phyloP scores from a whole-genome alignment of 2,329 filamentous ascomycete genomes.

The Capronia epimyces region DNA sequence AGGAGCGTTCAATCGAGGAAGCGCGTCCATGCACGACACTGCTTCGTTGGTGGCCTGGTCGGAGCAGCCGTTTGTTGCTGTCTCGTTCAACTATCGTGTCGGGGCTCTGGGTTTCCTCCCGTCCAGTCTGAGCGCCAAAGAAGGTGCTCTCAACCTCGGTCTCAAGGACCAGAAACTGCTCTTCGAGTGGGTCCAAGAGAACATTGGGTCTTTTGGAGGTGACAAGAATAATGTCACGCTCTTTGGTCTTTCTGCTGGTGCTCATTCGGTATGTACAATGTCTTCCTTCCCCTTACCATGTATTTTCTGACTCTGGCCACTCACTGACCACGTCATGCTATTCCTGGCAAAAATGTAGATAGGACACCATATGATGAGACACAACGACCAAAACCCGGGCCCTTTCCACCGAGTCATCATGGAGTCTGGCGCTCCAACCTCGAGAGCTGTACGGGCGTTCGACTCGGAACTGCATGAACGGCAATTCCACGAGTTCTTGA shows the following conservation, averaged over 20 bases:
- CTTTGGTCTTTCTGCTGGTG: conserved; percentile 20
- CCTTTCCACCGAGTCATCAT: conserved; percentile 46
- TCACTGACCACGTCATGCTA: not conserved
- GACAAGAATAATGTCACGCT: conserved; percentile 51
- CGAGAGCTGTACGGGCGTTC: conserved; percentile 40
- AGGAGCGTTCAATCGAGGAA: conserved; percentile 24
- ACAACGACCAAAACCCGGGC: conserved; percentile 21
- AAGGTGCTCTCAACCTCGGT: conserved; percentile 39
- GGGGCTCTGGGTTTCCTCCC: conserved; percentile 42
- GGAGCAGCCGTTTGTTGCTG: conserved; percentile 41
- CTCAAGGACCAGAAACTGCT: conserved; percentile 37
- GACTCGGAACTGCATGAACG: conserved; percentile 40
- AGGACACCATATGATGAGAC: conserved; percentile 34
- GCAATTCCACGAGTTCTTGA: conserved; percentile 46
- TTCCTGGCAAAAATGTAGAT: conserved; percentile 19
- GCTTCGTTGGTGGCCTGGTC: conserved; percentile 51
- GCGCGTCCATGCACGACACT: conserved; percentile 50
- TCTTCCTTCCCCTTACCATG: not conserved
- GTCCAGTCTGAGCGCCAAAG: conserved; percentile 5
- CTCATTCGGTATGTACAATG: conserved; percentile 39
- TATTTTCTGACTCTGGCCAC: not conserved
- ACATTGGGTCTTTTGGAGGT: conserved; percentile 33
- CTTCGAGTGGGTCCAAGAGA: conserved; percentile 33
- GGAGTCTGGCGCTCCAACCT: conserved; percentile 46
- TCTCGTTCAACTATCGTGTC: conserved; percentile 42